These are phyloP conservation scores for Colletotrichum sp. DNA, from an alignment of 2,329 filamentous ascomycete species.

Conservation along the genomic window DNA sequence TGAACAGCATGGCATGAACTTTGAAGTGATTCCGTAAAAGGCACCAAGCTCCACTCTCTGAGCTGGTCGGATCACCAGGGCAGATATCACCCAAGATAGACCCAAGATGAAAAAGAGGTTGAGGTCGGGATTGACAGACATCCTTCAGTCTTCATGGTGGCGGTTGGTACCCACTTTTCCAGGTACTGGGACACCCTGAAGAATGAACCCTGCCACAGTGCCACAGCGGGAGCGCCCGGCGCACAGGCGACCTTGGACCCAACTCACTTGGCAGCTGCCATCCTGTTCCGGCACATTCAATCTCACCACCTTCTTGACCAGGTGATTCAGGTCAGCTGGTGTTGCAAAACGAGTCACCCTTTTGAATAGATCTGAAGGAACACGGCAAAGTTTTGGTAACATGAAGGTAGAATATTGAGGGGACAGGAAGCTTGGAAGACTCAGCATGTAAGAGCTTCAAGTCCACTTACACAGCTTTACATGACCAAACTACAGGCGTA, in stretches of 20 bases:
- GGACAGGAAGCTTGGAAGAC: background rate
- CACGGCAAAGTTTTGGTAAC: background rate
- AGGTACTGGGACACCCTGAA: background rate
- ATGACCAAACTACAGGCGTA: background rate
- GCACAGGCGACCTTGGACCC: background rate
- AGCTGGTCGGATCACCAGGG: background rate
- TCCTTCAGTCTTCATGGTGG: background rate
- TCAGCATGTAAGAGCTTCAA: background rate
- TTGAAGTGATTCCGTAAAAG: background rate
- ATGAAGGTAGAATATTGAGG: background rate
- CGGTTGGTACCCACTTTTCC: background rate
- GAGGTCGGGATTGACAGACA: background rate
- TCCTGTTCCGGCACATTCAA: background rate
- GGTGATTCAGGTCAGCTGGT: background rate
- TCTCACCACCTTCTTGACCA: background rate
- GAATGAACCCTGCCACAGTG: conserved; percentile 12
- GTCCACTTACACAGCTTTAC: background rate
- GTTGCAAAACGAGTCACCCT: background rate
- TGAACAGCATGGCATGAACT: background rate
- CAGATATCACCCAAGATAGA: background rate
- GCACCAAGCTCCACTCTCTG: background rate
- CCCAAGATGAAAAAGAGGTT: background rate
- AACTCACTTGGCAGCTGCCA: background rate
- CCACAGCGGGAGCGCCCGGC: background rate
- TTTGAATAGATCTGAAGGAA: background rate